These are phyloP conservation scores for Simplicillium sp. DNA, from an alignment of 2,329 filamentous ascomycete species.

Conservation along the genomic window DNA sequence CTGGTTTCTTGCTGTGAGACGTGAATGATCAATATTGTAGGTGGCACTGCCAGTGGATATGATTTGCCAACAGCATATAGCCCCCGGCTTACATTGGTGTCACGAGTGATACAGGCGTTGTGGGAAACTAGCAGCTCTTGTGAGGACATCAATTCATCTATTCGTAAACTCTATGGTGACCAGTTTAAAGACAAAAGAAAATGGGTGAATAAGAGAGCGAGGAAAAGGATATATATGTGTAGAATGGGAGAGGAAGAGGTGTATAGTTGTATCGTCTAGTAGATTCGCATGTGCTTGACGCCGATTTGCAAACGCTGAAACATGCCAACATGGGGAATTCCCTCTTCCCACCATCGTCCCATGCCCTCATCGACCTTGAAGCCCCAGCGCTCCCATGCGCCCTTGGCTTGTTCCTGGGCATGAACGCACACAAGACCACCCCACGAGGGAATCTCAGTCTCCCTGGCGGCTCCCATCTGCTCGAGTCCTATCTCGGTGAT, in stretches of 20 bases:
- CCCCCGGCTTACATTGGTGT: too few species aligned
- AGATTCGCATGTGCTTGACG: conserved; percentile 16
- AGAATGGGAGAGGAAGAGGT: too few species aligned
- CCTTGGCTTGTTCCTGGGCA: conserved; percentile 59
- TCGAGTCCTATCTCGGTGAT: conserved; percentile 34
- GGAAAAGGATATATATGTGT: too few species aligned
- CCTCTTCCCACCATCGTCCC: conserved; percentile 75
- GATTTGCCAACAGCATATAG: too few species aligned
- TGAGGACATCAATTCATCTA: conserved; percentile 1
- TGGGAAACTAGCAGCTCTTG: too few species aligned
- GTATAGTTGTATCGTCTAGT: neutral
- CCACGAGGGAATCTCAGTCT: conserved; percentile 48
- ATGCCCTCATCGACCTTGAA: conserved; percentile 65
- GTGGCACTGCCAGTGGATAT: too few species aligned
- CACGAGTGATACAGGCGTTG: too few species aligned
- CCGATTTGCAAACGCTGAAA: conserved; percentile 40
- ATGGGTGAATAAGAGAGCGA: too few species aligned
- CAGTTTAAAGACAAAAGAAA: neutral
- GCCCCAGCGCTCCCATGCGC: conserved; percentile 60
- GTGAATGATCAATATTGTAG: too few species aligned
- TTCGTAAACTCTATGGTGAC: neutral
- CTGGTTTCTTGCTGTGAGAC: too few species aligned
- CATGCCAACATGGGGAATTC: conserved; percentile 81
- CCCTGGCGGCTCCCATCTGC: conserved; percentile 27
- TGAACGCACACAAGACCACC: conserved; percentile 70